These are phyloP conservation scores for Arxiozyma bovina DNA, from an alignment of 1,139 yeast species.

Conservation along the genomic window DNA sequence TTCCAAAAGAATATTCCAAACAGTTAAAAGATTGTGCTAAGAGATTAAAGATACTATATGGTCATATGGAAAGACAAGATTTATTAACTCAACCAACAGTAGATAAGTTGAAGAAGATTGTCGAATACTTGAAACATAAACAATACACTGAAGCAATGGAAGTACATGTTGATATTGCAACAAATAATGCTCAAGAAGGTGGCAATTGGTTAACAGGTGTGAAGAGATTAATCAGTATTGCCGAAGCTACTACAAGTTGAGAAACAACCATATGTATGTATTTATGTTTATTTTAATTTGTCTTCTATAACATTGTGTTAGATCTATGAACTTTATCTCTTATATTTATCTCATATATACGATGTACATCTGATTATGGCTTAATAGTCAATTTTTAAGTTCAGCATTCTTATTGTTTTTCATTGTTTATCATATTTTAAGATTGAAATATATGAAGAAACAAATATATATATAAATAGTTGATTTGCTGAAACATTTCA, in stretches of 20 bases:
- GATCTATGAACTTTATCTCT: no score
- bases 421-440: background rate
- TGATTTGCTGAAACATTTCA: background rate
- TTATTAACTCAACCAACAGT: slow-evolving; percentile 52
- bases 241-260: slow-evolving; percentile 31
- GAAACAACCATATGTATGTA: background rate
- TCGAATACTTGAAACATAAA: slow-evolving; percentile 42
- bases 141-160: slow-evolving; percentile 56
- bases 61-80: slow-evolving; percentile 70
- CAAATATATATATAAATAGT: background rate
- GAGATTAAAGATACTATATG: slow-evolving; percentile 68
- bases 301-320: background rate
- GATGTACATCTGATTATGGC: background rate
- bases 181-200: slow-evolving; percentile 62
- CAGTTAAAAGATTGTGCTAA: slow-evolving; percentile 78
- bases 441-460: no score
- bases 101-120: slow-evolving; percentile 43
- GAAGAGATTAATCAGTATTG: slow-evolving; percentile 77
- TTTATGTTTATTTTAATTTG: background rate
- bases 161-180: slow-evolving; percentile 51
- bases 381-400: background rate
- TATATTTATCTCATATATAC: no score
- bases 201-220: slow-evolving; percentile 94
- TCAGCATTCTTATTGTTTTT: no score
- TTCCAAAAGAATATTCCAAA: slow-evolving; percentile 66